phyloP scores from a whole-genome alignment of 116 monocot species.

The Cymodocea nodosa region DNA sequence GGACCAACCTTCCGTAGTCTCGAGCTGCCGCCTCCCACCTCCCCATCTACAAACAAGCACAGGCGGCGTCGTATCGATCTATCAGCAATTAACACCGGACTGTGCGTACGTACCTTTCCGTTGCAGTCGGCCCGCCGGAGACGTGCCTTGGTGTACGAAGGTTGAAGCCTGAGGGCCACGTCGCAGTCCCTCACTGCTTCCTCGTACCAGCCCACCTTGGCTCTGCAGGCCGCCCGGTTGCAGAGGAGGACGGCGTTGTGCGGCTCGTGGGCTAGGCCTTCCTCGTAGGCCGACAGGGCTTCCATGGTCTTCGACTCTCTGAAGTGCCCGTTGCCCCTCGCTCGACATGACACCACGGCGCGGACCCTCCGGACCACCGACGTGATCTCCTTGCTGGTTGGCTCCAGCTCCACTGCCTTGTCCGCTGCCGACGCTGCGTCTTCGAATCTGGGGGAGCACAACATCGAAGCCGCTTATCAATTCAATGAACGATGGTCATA shows the following conservation, averaged over 20 bases:
- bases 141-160: constrained; percentile 32
- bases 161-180: constrained; percentile 21
- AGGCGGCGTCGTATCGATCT: too few species aligned
- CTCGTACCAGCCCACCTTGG: constrained; percentile 21
- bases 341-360: constrained; percentile 17
- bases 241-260: constrained; percentile 37
- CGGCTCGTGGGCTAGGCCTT: constrained; percentile 28
- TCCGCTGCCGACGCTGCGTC: constrained; percentile 25
- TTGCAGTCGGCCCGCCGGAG: constrained; percentile 43
- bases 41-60: constrained; percentile 16
- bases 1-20: constrained; percentile 20
- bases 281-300: constrained; percentile 28
- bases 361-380: constrained; percentile 8
- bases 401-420: constrained; percentile 25
- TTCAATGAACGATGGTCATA: too few species aligned
- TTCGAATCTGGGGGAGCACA: constrained; percentile 24
- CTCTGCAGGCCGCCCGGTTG: constrained; percentile 32
- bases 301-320: constrained; percentile 20
- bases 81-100: too few species aligned
- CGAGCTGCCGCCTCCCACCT: constrained; percentile 27
- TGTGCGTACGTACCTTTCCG: constrained; percentile 22
- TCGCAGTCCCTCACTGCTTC: constrained; percentile 35
- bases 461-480: too few species aligned
- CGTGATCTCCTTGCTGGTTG: constrained; percentile 22
- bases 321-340: constrained; percentile 31